Percentiles rank a stretch among this genome's conserved stretches.
Conservation (phyloP, 2,329 filamentous ascomycete genomes). For the Chaetomium olivaceum region DNA sequence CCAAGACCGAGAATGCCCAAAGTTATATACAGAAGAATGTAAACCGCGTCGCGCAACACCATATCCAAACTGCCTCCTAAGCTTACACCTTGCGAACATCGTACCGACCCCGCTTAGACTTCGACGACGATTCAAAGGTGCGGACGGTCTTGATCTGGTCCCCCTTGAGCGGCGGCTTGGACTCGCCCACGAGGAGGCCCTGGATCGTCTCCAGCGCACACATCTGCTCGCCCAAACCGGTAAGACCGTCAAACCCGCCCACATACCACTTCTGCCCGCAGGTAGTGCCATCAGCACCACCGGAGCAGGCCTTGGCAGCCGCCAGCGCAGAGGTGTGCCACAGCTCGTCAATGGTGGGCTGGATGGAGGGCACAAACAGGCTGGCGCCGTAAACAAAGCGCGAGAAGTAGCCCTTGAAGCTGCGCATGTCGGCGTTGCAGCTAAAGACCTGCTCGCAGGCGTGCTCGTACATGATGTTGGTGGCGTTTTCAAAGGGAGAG, state of each 20-base stretch:
- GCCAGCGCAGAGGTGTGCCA: conserved; percentile 56
- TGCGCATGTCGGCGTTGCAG: conserved; percentile 65
- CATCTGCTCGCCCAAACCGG: conserved; percentile 65
- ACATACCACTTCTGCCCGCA: conserved; percentile 67
- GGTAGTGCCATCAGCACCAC: conserved; percentile 50
- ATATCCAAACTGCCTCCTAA: neutral
- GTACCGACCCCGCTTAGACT: conserved; percentile 13
- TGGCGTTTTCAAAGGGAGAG: conserved; percentile 51
- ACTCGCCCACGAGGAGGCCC: conserved; percentile 52
- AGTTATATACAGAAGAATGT: conserved; percentile 21
- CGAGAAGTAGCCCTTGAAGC: conserved; percentile 68
- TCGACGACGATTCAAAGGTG: conserved; percentile 24
- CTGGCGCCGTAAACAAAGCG: conserved; percentile 64
- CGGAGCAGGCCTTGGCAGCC: conserved; percentile 58
- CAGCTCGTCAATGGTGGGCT: conserved; percentile 47
- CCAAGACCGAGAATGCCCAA: conserved; percentile 9
- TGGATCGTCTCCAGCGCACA: conserved; percentile 64
- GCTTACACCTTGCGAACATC: conserved; percentile 2
- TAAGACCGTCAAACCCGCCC: conserved; percentile 54
- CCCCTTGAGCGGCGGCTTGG: conserved; percentile 48
- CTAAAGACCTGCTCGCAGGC: conserved; percentile 60
- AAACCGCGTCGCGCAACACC: neutral
- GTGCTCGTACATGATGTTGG: conserved; percentile 64
- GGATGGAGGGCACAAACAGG: conserved; percentile 57
- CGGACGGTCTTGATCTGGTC: conserved; percentile 51